Evolutionary conservation across 148 eudicot genomes (phyloP).

Genomic region (Selenicereus undatus): DNA sequence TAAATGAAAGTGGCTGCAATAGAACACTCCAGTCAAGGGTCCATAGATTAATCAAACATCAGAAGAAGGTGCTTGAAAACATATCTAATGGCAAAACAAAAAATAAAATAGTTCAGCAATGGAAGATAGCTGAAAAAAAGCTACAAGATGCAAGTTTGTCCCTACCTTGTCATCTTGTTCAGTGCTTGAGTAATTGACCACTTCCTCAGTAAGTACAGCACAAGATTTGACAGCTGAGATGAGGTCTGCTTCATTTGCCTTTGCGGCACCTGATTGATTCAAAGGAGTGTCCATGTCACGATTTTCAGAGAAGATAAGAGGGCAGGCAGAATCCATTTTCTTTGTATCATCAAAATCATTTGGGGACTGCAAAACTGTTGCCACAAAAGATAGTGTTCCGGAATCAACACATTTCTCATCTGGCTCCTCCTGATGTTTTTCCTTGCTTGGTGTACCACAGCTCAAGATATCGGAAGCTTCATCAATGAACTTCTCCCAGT

Average conservation of each 20-base stretch:
- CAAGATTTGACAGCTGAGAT: constrained; percentile 10
- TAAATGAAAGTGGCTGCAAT: background rate
- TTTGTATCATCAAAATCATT: constrained; percentile 17
- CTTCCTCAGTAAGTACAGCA: constrained; percentile 23
- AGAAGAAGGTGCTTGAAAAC: background rate
- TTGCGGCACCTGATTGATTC: constrained; percentile 4
- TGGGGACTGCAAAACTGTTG: constrained; percentile 29
- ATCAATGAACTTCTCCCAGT: constrained; percentile 32
- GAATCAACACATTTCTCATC: constrained; percentile 24
- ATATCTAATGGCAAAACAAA: background rate
- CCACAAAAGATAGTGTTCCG: constrained; percentile 21
- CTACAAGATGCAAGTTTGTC: background rate
- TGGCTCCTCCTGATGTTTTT: constrained; percentile 18
- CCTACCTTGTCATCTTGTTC: constrained; percentile 29
- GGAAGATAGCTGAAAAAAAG: background rate
- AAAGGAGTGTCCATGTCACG: constrained; percentile 9
- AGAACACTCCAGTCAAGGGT: background rate
- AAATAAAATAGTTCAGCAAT: background rate
- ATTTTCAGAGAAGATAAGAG: constrained; percentile 14
- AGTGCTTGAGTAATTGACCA: constrained; percentile 14
- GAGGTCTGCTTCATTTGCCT: constrained; percentile 19
- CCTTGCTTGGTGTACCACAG: constrained; percentile 21
- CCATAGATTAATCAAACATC: background rate
- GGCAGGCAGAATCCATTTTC: constrained; percentile 13
- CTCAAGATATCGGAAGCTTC: constrained; percentile 30